Conservation (phyloP, 768 basidiomycete species). For the Agaricus sinodeliciosus region DNA sequence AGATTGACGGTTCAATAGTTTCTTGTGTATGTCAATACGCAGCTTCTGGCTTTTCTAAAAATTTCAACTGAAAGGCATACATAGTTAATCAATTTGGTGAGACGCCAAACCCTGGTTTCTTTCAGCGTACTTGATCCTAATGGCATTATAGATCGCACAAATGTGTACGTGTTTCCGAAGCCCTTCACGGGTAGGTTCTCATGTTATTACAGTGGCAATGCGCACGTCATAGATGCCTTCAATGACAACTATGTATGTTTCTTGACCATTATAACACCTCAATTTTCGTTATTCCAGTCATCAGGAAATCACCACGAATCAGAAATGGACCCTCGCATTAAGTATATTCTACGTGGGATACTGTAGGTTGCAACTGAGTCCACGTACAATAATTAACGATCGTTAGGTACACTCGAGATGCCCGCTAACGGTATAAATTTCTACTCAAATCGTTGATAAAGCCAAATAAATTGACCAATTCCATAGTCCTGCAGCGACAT, state of each 20-base stretch:
- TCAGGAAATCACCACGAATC: constrained; percentile 44
- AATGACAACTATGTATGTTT: constrained; percentile 44
- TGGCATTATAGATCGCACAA: constrained; percentile 39
- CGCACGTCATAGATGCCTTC: constrained; percentile 44
- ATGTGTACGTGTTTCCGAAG: constrained; percentile 32
- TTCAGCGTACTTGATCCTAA: too few species aligned
- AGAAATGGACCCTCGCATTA: constrained; percentile 49
- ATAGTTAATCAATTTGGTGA: constrained; percentile 43
- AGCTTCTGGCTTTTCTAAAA: background rate
- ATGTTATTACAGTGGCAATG: constrained; percentile 39
- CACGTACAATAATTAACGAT: background rate
- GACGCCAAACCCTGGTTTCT: constrained; percentile 5
- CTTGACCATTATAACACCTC: background rate
- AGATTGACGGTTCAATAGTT: background rate
- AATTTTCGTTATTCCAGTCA: background rate
- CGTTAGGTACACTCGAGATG: constrained; percentile 45
- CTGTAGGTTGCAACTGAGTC: constrained; percentile 25
- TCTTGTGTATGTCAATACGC: constrained; percentile 26
- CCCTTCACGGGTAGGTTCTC: background rate
- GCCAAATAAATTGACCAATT: background rate
- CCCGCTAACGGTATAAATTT: constrained; percentile 40
- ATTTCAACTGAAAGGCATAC: constrained; percentile 11
- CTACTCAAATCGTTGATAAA: background rate
- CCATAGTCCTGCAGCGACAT: constrained; percentile 43
- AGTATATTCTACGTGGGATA: constrained; percentile 59